A percentile compares a stretch with the other conserved stretches of the same genome.
Conservation (phyloP, 768 basidiomycete species). For the Panellus pusillus region DNA sequence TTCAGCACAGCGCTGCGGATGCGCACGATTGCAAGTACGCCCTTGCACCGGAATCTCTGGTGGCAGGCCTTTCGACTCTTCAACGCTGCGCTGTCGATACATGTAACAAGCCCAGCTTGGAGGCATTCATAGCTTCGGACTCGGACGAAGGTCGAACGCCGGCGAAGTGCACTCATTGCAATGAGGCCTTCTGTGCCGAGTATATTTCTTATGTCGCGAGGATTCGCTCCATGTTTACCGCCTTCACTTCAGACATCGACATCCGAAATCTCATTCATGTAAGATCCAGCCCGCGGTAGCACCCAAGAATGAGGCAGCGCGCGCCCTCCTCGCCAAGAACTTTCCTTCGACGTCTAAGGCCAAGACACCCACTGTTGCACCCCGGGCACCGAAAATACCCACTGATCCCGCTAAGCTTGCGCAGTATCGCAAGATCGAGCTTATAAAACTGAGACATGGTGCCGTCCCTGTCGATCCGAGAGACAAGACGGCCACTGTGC, state of each 20-base stretch:
- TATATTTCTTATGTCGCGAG: slow-evolving; percentile 31
- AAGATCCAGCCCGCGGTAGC: slow-evolving; percentile 22
- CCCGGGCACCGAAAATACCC: slow-evolving; percentile 34
- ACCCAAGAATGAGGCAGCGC: slow-evolving; percentile 48
- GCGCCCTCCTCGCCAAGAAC: slow-evolving; percentile 52
- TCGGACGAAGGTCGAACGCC: slow-evolving; percentile 27
- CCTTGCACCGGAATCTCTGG: slow-evolving; percentile 38
- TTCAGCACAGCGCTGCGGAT: slow-evolving; percentile 58
- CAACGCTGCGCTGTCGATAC: slow-evolving; percentile 49
- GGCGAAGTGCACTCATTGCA: slow-evolving; percentile 53
- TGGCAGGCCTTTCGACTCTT: slow-evolving; percentile 25
- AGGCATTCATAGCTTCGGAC: slow-evolving; percentile 33
- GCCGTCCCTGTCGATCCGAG: slow-evolving; percentile 65
- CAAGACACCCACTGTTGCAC: slow-evolving; percentile 16
- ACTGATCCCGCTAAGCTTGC: slow-evolving; percentile 55
- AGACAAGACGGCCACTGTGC: slow-evolving; percentile 45
- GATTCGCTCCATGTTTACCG: slow-evolving; percentile 9
- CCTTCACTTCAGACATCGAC: slow-evolving; percentile 56
- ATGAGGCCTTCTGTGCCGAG: slow-evolving; percentile 63
- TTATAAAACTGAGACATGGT: slow-evolving; percentile 75
- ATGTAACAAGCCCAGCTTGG: slow-evolving; percentile 60
- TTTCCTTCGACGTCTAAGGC: slow-evolving; percentile 37
- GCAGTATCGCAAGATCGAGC: slow-evolving; percentile 55
- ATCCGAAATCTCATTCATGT: slow-evolving; percentile 63
- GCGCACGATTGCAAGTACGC: slow-evolving; percentile 62